Evolutionary conservation across 768 basidiomycete species (phyloP), one percentile per base, ranked within the genome.

Genomic region (Lactarius deliciosus): DNA sequence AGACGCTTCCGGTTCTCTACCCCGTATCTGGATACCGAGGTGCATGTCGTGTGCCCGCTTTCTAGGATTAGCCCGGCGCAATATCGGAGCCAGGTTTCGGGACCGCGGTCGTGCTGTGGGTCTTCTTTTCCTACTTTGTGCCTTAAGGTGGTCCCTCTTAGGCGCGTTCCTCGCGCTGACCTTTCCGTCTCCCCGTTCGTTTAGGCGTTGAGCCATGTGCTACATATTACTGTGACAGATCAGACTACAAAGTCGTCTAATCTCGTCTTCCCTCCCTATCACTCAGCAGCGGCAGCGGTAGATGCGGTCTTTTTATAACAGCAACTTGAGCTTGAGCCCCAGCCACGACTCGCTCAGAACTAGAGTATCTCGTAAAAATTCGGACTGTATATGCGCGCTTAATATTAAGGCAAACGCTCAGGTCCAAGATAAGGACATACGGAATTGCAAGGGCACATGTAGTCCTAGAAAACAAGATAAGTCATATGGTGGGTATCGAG

Each of bases 401-500:
- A 10, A 50, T 22, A 28, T 30, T 11, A 50, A 32, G 15, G 28
- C 58, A 38, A 54, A n/a, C 54, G 41, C 45, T 56, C 57, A 9
- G 18, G 11, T 40, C 22, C 32, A 54, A 55, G n/a, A 40, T 43
- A 53, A 47, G 18, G 32, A 30, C 38, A 16, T 41, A 8, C 28
- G 20, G 25, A 55, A 15, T 54, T 20, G 60, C 30, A 53, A 47
- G 18, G 43, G 28, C 57, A 40, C 50, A 57, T 38, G 57, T 45
- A 66, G 57, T 66, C 47, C 28, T n/a, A 16, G n/a, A 63, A 62
- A 59, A 28, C 36, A 62, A n/a, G 58, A 45, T 59, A 62, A 63
- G 47, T 62, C 60, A 61, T 47, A 59, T 69, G 50, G 32, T 10
- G 45, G 61, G 66, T 67, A 67, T 67, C 32, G 22, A 47, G 47